Percentiles rank a stretch among this genome's conserved stretches.
Evolutionary conservation across 2,329 filamentous ascomycete genomes (phyloP).

Genomic region (Neopestalotiopsis clavispora): DNA sequence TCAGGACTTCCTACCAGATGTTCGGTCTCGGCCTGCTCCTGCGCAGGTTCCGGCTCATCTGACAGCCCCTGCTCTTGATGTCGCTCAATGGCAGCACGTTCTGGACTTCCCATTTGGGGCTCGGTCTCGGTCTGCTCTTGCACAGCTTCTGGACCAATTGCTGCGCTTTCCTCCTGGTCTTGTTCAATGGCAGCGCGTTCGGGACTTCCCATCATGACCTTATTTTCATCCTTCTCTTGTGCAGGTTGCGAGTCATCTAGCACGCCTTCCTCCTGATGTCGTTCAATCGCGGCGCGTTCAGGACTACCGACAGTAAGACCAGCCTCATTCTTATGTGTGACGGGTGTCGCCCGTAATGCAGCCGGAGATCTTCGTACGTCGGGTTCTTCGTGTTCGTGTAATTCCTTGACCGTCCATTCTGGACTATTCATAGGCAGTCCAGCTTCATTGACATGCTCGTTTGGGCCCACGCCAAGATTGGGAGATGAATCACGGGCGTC

Average conservation of each 20-base stretch:
- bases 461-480: not conserved
- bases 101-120: not conserved
- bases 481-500: not conserved
- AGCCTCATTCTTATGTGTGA: not conserved
- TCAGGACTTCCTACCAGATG: not conserved
- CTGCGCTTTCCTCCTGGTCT: not conserved
- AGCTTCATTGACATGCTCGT: conserved; percentile 6
- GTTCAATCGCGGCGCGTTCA: conserved; percentile 4
- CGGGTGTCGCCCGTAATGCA: not conserved
- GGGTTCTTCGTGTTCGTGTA: conserved; percentile 6
- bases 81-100: not conserved
- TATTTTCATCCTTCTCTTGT: not conserved
- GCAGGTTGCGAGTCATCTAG: not conserved
- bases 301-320: not conserved
- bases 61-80: not conserved
- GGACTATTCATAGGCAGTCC: not conserved
- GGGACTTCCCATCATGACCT: not conserved
- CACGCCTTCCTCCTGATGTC: not conserved
- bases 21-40: not conserved
- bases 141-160: not conserved
- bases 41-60: not conserved
- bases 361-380: not conserved
- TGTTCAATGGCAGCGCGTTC: not conserved
- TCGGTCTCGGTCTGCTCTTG: not conserved
- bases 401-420: conserved; percentile 8